Conservation (phyloP, 192 early-diverging fungal genomes). For the Mortierella alpina region DNA sequence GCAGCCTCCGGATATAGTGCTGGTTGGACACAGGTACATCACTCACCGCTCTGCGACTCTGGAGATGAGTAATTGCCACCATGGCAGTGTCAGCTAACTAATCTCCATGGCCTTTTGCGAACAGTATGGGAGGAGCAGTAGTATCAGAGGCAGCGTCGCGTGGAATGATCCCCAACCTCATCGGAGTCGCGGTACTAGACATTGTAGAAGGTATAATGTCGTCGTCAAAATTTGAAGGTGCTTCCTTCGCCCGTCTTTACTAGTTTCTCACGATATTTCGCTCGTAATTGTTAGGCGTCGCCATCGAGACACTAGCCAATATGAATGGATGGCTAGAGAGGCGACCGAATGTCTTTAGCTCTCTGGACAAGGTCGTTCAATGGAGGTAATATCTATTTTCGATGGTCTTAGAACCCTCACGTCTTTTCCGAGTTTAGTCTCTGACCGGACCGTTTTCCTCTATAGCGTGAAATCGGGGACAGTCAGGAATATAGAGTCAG, state of each 20-base stretch:
- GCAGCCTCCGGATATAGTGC: slow-evolving; percentile 63
- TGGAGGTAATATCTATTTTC: slow-evolving; percentile 59
- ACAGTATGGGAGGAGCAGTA: slow-evolving; percentile 84
- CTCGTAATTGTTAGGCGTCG: slow-evolving; percentile 50
- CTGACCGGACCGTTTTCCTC: not conserved
- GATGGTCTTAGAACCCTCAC: not conserved
- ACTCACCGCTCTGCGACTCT: not conserved
- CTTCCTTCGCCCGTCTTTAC: not conserved
- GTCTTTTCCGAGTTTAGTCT: not conserved
- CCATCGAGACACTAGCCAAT: slow-evolving; percentile 64
- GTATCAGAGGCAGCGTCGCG: slow-evolving; percentile 71
- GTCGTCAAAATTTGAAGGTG: not conserved
- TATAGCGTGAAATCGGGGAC: slow-evolving; percentile 68
- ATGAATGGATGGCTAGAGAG: slow-evolving; percentile 60
- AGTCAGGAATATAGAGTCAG: slow-evolving; percentile 73
- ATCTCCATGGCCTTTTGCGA: not conserved
- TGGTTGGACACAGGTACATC: slow-evolving; percentile 82
- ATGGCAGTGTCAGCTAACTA: not conserved
- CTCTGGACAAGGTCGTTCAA: slow-evolving; percentile 61
- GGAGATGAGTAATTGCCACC: not conserved
- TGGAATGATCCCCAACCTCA: slow-evolving; percentile 57
- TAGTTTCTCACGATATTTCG: not conserved
- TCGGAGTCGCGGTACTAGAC: slow-evolving; percentile 78
- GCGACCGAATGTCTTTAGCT: slow-evolving; percentile 60
- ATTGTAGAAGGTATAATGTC: slow-evolving; percentile 77